Conservation (phyloP, 345 rosid genomes). For the Hypericum androsaemum region DNA sequence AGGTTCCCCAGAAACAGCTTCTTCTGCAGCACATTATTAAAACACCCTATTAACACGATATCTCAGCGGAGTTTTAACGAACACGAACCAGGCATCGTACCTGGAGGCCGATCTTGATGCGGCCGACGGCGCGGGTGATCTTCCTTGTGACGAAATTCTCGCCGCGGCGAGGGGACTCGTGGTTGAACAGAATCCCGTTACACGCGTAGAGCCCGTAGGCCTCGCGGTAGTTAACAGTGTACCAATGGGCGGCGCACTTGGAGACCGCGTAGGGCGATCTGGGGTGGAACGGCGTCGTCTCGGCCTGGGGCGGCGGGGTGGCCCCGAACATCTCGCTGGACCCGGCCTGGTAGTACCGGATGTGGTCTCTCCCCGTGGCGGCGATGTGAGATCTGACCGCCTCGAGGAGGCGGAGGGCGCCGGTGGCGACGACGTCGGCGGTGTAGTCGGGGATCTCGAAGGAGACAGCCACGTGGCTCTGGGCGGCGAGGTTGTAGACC, state of each 20-base stretch:
- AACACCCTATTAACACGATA: too few species aligned
- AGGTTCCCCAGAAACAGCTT: constrained; percentile 77
- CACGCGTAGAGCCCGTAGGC: constrained; percentile 84
- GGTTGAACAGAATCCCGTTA: constrained; percentile 85
- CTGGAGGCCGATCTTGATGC: constrained; percentile 58
- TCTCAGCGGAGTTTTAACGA: too few species aligned
- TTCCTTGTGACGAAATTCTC: constrained; percentile 93
- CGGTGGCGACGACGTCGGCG: constrained; percentile 93
- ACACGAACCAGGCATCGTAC: too few species aligned
- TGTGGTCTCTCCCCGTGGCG: constrained; percentile 51
- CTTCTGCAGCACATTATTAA: constrained; percentile 40
- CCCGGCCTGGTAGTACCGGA: constrained; percentile 88
- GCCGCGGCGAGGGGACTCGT: constrained; percentile 85
- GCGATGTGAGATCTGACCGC: constrained; percentile 83
- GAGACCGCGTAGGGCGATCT: constrained; percentile 96
- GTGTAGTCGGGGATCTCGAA: constrained; percentile 97
- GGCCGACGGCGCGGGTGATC: constrained; percentile 84
- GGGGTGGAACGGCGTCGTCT: constrained; percentile 80
- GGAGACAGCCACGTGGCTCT: constrained; percentile 90
- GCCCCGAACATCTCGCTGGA: constrained; percentile 97
- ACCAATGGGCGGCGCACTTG: constrained; percentile 95
- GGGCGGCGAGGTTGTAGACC: constrained; percentile 93
- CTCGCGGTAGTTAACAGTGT: constrained; percentile 89
- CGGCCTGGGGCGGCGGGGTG: constrained; percentile 81
- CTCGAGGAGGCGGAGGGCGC: constrained; percentile 84